Evolutionary conservation across 306 rosid genomes (phyloP).

Genomic region (Heteromeles arbutifolia): DNA sequence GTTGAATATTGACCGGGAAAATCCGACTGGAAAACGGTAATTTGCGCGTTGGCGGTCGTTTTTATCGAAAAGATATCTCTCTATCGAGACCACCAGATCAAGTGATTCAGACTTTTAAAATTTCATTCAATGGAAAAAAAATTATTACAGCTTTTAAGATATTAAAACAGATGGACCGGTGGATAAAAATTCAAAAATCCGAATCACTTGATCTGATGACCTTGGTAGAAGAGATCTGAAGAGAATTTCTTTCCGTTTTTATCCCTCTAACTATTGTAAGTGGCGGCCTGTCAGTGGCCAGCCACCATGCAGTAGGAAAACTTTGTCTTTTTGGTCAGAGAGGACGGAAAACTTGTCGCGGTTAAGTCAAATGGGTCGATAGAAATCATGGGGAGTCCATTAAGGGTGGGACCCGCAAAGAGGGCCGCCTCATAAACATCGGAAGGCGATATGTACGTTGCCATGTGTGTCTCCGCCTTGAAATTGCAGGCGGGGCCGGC

Average conservation of each 20-base stretch:
- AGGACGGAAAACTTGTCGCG: background rate
- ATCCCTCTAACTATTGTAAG: background rate
- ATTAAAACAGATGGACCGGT: fast-evolving
- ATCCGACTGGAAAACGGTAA: background rate
- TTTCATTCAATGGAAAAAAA: background rate
- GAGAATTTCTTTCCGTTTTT: too few species aligned
- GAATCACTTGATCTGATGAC: too few species aligned
- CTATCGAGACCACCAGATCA: background rate
- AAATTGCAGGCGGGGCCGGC: background rate
- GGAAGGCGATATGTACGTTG: background rate
- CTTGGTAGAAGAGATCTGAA: fast-evolving
- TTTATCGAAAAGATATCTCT: background rate
- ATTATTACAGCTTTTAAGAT: fast-evolving
- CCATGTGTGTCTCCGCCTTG: background rate
- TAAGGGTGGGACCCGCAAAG: background rate
- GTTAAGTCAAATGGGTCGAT: background rate
- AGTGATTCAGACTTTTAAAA: fast-evolving
- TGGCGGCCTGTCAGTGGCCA: background rate
- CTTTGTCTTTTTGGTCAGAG: too few species aligned
- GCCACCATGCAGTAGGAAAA: background rate
- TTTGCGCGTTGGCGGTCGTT: background rate
- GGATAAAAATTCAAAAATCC: fast-evolving
- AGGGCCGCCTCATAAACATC: background rate
- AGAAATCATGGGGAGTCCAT: background rate
- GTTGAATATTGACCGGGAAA: background rate